Evolutionary conservation across 2,329 filamentous ascomycete genomes (phyloP).

Genomic region (Ophiosphaerella narmari): DNA sequence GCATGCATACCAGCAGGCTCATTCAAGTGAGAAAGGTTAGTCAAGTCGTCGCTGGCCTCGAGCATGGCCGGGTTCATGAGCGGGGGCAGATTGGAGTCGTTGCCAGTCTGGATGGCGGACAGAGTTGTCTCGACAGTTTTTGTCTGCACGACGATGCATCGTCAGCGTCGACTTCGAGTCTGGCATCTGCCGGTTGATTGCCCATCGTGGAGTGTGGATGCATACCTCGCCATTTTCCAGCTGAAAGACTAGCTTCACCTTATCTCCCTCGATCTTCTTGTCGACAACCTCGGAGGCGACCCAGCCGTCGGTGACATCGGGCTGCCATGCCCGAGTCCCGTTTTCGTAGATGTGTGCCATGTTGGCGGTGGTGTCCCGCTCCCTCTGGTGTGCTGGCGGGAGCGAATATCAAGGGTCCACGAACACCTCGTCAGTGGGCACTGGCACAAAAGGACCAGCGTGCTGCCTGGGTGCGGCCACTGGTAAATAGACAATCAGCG

Average conservation of each 20-base stretch:
- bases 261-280: conserved; percentile 82
- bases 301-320: conserved; percentile 94
- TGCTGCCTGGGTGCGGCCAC: conserved; percentile 18
- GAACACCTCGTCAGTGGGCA: conserved; percentile 19
- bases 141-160: conserved; percentile 57
- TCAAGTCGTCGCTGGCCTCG: conserved; percentile 97
- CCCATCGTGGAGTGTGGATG: background rate
- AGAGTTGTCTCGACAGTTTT: conserved; percentile 79
- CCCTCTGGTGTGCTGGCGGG: conserved; percentile 17
- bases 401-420: conserved; percentile 31
- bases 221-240: conserved; percentile 90
- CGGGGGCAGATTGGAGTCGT: conserved; percentile 79
- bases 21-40: conserved; percentile 96
- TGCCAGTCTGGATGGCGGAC: conserved; percentile 75
- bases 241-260: conserved; percentile 84
- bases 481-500: conserved; percentile 22
- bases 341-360: conserved; percentile 97
- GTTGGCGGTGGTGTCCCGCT: conserved; percentile 33
- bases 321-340: conserved; percentile 97
- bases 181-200: background rate
- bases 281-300: conserved; percentile 91
- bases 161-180: conserved; percentile 17
- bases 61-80: conserved; percentile 98
- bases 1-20: conserved; percentile 82
- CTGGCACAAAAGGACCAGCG: conserved; percentile 23